A percentile compares a stretch with the other conserved stretches of the same genome.
phyloP scores from a whole-genome alignment of 1,139 yeast species.

The Pichia norvegensis region DNA sequence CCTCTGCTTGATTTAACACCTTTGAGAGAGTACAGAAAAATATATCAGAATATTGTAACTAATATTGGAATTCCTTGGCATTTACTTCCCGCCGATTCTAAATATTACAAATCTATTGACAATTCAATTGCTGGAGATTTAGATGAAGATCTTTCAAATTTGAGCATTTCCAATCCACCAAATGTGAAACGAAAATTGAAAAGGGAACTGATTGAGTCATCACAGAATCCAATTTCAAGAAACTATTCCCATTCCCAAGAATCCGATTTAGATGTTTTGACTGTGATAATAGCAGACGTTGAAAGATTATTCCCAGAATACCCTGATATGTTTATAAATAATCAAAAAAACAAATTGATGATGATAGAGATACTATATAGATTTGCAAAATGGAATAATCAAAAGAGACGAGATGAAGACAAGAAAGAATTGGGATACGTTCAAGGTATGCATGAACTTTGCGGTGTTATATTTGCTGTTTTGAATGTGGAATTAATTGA shows the following conservation, averaged over 20 bases:
- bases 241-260: slow-evolving; percentile 3
- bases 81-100: slow-evolving; percentile 10
- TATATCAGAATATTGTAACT: slow-evolving; percentile 3
- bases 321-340: slow-evolving; percentile 41
- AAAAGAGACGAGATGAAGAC: slow-evolving; percentile 32
- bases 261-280: slow-evolving; percentile 30
- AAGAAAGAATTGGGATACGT: slow-evolving; percentile 38
- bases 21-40: slow-evolving; percentile 7
- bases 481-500: slow-evolving; percentile 12
- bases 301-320: slow-evolving; percentile 53
- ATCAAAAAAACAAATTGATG: slow-evolving; percentile 32
- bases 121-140: slow-evolving; percentile 1
- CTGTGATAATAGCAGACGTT: slow-evolving; percentile 54
- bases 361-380: slow-evolving; percentile 46
- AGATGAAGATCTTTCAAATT: slow-evolving; percentile 9
- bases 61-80: slow-evolving; percentile 16
- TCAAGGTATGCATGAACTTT: slow-evolving; percentile 65
- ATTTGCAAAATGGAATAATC: slow-evolving; percentile 35
- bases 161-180: slow-evolving; percentile 3
- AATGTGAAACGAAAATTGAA: neutral
- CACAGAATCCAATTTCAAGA: slow-evolving; percentile 7
- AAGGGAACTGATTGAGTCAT: neutral
- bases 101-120: slow-evolving; percentile 7
- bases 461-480: slow-evolving; percentile 47
- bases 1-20: slow-evolving; percentile 8